Percentiles rank a stretch among this genome's conserved stretches.
phyloP scores from a whole-genome alignment of 2,329 filamentous ascomycete species.

The Neospermospora avenae region DNA sequence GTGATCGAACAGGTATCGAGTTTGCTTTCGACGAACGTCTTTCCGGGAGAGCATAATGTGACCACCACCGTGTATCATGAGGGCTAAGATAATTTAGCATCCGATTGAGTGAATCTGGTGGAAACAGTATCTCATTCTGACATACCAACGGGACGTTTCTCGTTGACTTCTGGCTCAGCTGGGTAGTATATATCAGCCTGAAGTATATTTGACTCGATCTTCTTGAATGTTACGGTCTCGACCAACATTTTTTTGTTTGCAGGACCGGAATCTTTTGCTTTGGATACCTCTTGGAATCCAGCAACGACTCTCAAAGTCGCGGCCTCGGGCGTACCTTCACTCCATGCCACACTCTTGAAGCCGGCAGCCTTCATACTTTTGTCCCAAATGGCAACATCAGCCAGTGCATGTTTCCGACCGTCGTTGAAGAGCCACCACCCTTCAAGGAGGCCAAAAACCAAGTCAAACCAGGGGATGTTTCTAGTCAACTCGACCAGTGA shows the following conservation, averaged over 20 bases:
- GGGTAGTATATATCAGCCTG: slow-evolving; percentile 38
- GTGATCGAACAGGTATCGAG: slow-evolving; percentile 4
- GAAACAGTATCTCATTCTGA: neutral
- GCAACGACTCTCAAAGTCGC: slow-evolving; percentile 2
- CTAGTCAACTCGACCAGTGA: slow-evolving; percentile 27
- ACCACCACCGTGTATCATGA: slow-evolving; percentile 13
- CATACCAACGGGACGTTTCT: slow-evolving; percentile 15
- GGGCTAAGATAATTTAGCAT: neutral
- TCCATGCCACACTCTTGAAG: slow-evolving; percentile 16
- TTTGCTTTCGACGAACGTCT: slow-evolving; percentile 8
- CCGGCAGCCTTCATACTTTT: slow-evolving; percentile 9
- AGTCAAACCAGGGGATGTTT: slow-evolving; percentile 25
- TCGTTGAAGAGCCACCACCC: slow-evolving; percentile 34
- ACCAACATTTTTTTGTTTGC: slow-evolving; percentile 25
- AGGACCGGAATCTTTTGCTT: neutral
- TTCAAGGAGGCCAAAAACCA: slow-evolving; percentile 31
- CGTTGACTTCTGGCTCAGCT: neutral
- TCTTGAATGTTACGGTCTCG: slow-evolving; percentile 40
- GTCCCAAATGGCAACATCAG: slow-evolving; percentile 17
- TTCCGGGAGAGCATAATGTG: slow-evolving; percentile 13
- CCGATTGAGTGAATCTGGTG: neutral
- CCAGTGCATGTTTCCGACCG: slow-evolving; percentile 25
- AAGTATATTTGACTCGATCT: slow-evolving; percentile 19
- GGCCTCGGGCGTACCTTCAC: slow-evolving; percentile 14
- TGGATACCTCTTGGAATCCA: slow-evolving; percentile 33